A percentile compares a stretch with the other conserved stretches of the same genome.
Evolutionary conservation across 306 rosid genomes (phyloP).

Genomic region (Geum urbanum): DNA sequence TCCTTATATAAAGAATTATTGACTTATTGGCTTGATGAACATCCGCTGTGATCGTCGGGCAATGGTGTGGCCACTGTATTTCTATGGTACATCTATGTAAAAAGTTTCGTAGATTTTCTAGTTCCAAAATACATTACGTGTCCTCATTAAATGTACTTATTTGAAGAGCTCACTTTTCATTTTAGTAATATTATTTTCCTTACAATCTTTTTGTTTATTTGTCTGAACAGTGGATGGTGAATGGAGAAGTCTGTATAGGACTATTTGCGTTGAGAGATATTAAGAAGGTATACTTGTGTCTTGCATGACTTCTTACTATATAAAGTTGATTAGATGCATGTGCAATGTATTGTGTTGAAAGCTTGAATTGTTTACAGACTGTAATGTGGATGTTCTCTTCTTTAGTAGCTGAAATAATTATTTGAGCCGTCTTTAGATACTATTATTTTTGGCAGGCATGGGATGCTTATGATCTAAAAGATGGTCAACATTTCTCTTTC

Average conservation of each 20-base stretch:
- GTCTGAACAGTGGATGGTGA: slow-evolving; percentile 91
- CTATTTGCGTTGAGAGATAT: slow-evolving; percentile 83
- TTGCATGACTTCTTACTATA: slow-evolving; percentile 19
- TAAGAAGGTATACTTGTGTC: slow-evolving; percentile 62
- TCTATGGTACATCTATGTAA: neutral
- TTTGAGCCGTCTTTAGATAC: too few relatives aligned
- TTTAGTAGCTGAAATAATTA: too few relatives aligned
- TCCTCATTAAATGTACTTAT: slow-evolving; percentile 19
- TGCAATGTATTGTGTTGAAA: slow-evolving; percentile 6
- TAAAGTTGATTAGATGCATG: slow-evolving; percentile 1
- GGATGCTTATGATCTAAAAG: neutral
- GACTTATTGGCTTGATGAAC: neutral
- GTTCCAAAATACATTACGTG: neutral
- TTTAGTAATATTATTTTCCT: neutral
- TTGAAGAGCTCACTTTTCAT: slow-evolving; percentile 6
- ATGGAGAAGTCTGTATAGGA: slow-evolving; percentile 99
- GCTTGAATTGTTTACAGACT: neutral
- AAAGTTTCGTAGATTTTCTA: neutral
- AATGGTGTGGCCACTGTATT: neutral
- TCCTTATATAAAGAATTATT: neutral
- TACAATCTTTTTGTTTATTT: neutral
- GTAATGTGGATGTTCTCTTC: neutral
- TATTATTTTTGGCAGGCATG: too few relatives aligned
- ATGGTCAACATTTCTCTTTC: neutral
- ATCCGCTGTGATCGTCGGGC: neutral